Evolutionary conservation across 1,139 yeast species (phyloP).

Genomic region (Kodamaea suecica): DNA sequence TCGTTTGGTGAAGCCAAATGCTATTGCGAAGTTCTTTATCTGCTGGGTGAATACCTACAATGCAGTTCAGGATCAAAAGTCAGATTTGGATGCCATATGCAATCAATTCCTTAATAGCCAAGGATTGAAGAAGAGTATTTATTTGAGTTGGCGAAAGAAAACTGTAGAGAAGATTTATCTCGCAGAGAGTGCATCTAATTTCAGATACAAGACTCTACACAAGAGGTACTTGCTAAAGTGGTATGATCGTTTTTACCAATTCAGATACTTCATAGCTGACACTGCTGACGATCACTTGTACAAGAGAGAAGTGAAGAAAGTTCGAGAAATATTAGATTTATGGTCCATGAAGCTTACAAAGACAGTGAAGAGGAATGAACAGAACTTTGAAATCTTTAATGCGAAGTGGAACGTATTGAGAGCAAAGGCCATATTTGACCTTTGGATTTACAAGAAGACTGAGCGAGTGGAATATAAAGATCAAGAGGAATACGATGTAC

Average conservation of each 20-base stretch:
- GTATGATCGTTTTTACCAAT: conserved; percentile 31
- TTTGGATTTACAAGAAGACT: conserved; percentile 28
- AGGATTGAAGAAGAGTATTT: conserved; percentile 8
- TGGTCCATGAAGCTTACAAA: conserved; percentile 43
- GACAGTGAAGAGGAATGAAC: conserved; percentile 32
- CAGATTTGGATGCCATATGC: conserved; percentile 15
- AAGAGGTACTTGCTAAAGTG: conserved; percentile 33
- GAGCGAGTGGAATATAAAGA: conserved; percentile 12
- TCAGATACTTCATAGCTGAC: conserved; percentile 23
- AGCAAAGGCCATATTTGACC: conserved; percentile 31
- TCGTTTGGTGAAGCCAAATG: conserved; percentile 12
- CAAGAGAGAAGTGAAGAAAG: conserved; percentile 26
- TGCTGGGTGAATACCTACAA: conserved; percentile 25
- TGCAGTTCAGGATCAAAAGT: conserved; percentile 9
- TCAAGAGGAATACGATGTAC: conserved; percentile 1
- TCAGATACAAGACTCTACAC: conserved; percentile 22
- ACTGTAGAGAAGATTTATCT: conserved; percentile 8
- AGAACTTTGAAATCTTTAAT: conserved; percentile 35
- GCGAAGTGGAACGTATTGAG: conserved; percentile 32
- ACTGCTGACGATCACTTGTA: conserved; percentile 30
- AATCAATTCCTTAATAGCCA: conserved; percentile 14
- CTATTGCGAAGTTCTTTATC: conserved; percentile 14
- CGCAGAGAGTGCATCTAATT: conserved; percentile 16
- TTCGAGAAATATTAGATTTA: conserved; percentile 26
- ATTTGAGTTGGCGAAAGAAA: conserved; percentile 18